phyloP scores from a whole-genome alignment of 179 eudicot genomes.

The Vitellaria paradoxa region DNA sequence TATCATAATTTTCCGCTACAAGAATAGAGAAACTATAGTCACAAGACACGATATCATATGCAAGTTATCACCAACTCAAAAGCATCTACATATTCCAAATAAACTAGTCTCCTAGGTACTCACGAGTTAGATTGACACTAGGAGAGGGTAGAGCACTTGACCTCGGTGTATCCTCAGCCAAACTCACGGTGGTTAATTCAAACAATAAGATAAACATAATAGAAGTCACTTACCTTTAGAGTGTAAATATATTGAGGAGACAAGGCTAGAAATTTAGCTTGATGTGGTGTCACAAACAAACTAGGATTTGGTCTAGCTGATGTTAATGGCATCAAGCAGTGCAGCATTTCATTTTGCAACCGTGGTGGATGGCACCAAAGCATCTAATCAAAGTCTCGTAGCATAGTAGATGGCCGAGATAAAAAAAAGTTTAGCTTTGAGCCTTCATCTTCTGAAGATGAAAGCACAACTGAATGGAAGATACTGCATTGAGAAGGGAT shows the following conservation, averaged over 20 bases:
- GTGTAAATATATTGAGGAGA: neutral
- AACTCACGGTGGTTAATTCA: slow-evolving; percentile 42
- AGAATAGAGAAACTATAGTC: neutral
- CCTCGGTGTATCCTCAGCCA: slow-evolving; percentile 49
- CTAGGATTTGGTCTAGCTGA: slow-evolving; percentile 28
- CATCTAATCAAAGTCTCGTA: neutral
- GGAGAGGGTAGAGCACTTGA: slow-evolving; percentile 58
- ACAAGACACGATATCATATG: no score
- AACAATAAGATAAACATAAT: slow-evolving; percentile 7
- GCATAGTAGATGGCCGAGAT: neutral
- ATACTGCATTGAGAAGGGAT: neutral
- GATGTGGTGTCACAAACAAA: slow-evolving; percentile 26
- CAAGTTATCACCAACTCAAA: no score
- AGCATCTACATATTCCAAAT: no score
- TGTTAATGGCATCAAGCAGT: slow-evolving; percentile 32
- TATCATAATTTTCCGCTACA: neutral
- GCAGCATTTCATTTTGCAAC: slow-evolving; percentile 25
- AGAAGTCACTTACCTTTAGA: neutral
- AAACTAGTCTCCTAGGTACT: no score
- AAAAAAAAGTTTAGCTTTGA: neutral
- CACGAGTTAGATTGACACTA: slow-evolving; percentile 55
- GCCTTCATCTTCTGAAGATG: neutral
- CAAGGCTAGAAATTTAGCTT: slow-evolving; percentile 33
- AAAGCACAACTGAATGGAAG: neutral
- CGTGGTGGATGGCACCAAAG: neutral